Evolutionary conservation across 1,139 yeast species (phyloP).

Genomic region (Scheffersomyces illinoinensis): DNA sequence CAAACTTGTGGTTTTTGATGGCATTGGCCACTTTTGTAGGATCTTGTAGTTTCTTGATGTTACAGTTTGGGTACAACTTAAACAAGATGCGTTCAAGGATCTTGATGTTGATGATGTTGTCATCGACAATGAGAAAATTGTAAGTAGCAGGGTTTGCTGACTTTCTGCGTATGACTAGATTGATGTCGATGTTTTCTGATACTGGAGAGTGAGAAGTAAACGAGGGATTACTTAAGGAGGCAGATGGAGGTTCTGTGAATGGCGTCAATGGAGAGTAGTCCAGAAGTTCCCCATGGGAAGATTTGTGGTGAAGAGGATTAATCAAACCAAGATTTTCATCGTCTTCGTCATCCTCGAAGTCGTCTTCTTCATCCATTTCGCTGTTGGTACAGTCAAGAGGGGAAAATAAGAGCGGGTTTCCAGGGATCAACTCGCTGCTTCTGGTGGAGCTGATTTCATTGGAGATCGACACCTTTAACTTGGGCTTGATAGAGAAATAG

Average conservation of each 20-base stretch:
- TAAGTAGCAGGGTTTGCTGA: constrained; percentile 24
- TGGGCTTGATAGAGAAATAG: constrained; percentile 15
- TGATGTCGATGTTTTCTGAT: not conserved
- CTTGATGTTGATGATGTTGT: constrained; percentile 42
- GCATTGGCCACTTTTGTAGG: constrained; percentile 29
- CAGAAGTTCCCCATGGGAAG: not conserved
- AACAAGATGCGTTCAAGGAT: constrained; percentile 34
- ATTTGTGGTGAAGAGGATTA: not conserved
- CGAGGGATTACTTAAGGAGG: not conserved
- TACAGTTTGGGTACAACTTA: constrained; percentile 38
- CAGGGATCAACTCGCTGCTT: constrained; percentile 1
- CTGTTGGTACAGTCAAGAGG: constrained; percentile 9
- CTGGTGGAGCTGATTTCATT: constrained; percentile 9
- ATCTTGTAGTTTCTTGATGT: constrained; percentile 30
- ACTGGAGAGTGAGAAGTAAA: not conserved
- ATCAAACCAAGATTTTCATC: not conserved
- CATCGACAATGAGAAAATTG: constrained; percentile 43
- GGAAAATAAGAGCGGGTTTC: constrained; percentile 2
- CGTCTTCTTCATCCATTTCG: constrained; percentile 4
- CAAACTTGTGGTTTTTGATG: constrained; percentile 23
- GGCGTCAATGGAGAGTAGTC: constrained; percentile 12
- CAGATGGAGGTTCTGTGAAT: constrained; percentile 4
- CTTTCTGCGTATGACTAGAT: constrained; percentile 7
- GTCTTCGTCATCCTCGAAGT: constrained; percentile 5
- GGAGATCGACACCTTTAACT: constrained; percentile 10